Base-by-base conservation (phyloP, 2,329 filamentous ascomycete genomes). In the Ophiostoma ulmi region DNA sequence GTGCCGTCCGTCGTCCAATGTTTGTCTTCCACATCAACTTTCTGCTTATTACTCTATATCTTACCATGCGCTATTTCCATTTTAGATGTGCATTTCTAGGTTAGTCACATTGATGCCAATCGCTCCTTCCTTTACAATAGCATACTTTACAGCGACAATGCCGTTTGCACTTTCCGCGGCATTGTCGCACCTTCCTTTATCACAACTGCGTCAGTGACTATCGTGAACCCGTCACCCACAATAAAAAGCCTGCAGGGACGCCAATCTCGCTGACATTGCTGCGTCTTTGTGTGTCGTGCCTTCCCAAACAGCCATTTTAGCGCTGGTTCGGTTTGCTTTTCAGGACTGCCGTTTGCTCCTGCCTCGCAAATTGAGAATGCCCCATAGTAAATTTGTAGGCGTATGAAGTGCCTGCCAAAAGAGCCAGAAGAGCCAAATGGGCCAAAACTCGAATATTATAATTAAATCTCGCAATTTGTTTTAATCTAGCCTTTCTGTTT, bases 301-400 rank as follows among this genome's bases (percentile, higher is more conserved):
- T 65, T 65, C 63, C 63, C n/a, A 22, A 22, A n/a, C 17, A 64
- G 31, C 31, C 35, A 22, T 38, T 36, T 65, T 65, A 65, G 63
- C 36, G 63, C 36, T 31, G 31, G n/a, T 3, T 61, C 31, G 8
- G 58, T 26, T 20, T 20, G 26, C 44, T 36, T n/a, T 36, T 17
- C 58, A 31, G 26, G 58, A 17, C 26, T 35, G 55, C 13, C 55
- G 55, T 61, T 61, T 11, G 58, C 58, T 64, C 58, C 5, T 64
- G 58, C 63, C 63, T 65, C 63, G 63, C 63, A 65, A 65, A 65
- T 39, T n/a, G 36, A 65, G n/a, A 22, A 22, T 17, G 63, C 63
- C 63, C 63, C 63, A 65, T 65, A 22, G 35, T 39, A 65, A 65
- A 22, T 65, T 22, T 64, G 58, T 35, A 63, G 13, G 22, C 55